Evolutionary conservation across 2,329 filamentous ascomycete species (phyloP), one percentile per base, ranked within the genome.

Genomic region (Neoscytalidium dimidiatum): DNA sequence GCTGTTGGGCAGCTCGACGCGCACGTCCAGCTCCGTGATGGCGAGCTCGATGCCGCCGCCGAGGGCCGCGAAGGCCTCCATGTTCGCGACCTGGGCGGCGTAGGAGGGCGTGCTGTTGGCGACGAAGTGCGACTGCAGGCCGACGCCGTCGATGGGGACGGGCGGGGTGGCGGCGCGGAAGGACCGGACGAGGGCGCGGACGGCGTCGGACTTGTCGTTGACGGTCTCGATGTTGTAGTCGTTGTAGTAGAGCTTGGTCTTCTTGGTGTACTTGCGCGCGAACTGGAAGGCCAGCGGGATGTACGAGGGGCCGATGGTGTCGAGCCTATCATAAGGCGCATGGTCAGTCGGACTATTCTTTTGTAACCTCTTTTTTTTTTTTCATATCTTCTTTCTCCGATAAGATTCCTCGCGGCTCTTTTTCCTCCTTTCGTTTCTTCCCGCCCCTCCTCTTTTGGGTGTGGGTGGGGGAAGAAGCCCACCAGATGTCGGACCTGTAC

Each of bases 1-100:
- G 3, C 75, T 80, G 3, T 82, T 73, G 0, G 86, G 84, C 13
- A 87, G 72, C 4, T 71, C 72, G 1, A 72, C 71, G 64, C 86
- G 80, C 66, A 89, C 84, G 71, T 89, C 87, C 23, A 89, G 77
- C 77, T 89, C 87, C 1, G 87, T 89, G 71, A 86, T 81, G 4
- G 85, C 85, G 4, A 88, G 83, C 66, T 89, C 86, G 4, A 86
- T 2, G 44, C 21, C 1, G 0, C 17, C 75, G 4, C 81, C 81
- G 1, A 85, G 79, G 0, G 78, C 75, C 1, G 81, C 80, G 77
- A 86, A 89, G 46, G 81, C 77, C 53, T 78, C 71, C 62, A 88
- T 82, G 14, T 81, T 80, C 0, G 78, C 76, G 33, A 78, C 76
- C 49, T 84, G 78, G 13, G 77, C 75, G 38, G 77, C 75, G 67